Percentiles rank a stretch among this genome's conserved stretches.
phyloP scores from a whole-genome alignment of 176 grass and related monocot genomes.

The Dendrocalamus sinicus region DNA sequence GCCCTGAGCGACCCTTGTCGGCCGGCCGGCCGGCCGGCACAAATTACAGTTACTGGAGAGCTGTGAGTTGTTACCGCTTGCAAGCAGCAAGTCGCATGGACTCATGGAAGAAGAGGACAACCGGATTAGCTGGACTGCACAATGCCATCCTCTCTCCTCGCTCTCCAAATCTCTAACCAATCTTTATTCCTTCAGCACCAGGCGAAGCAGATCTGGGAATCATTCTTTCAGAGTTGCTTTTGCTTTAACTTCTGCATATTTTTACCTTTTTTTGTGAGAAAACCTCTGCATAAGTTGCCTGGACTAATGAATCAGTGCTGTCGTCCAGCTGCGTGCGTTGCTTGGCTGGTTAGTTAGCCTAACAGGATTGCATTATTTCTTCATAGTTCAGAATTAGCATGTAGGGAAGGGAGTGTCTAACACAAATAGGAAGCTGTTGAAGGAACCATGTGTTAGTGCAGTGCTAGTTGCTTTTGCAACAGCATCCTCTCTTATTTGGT shows the following conservation, averaged over 20 bases:
- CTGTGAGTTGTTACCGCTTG: conserved; percentile 32
- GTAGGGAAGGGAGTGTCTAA: neutral
- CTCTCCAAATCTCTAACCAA: neutral
- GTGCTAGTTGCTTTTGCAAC: neutral
- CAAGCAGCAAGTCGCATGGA: conserved; percentile 10
- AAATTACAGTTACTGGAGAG: conserved; percentile 8
- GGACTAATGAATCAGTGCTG: neutral
- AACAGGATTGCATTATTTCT: neutral
- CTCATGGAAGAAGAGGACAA: neutral
- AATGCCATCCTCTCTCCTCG: neutral
- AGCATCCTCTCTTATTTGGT: neutral
- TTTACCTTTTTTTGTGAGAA: neutral
- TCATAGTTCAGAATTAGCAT: neutral
- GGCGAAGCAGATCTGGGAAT: conserved; percentile 32
- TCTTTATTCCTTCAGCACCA: conserved; percentile 44
- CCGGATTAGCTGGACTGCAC: conserved; percentile 4
- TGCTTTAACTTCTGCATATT: too few species aligned
- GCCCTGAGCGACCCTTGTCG: neutral
- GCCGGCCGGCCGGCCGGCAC: conserved; percentile 30
- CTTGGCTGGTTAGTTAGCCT: neutral
- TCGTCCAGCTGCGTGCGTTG: neutral
- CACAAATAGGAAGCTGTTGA: neutral
- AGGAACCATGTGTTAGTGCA: conserved; percentile 8
- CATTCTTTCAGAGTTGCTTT: neutral
- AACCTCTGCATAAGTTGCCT: neutral